These are phyloP conservation scores for Taiwanofungus camphoratus DNA, from an alignment of 1,284 basidiomycete genomes.

Conservation along the genomic window DNA sequence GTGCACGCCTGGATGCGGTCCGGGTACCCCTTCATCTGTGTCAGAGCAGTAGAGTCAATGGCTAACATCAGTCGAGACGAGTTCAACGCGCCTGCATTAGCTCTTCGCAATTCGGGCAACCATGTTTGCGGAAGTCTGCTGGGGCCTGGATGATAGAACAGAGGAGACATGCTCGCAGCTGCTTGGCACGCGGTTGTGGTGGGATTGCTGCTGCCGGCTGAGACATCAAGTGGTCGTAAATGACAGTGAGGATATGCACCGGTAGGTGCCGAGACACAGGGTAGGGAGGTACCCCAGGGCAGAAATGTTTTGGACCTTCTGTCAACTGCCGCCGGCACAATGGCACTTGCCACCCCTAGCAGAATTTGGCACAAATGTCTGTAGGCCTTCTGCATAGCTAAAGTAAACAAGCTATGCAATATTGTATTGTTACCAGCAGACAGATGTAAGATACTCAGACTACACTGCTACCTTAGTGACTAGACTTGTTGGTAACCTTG, in stretches of 20 bases:
- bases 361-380: too few relatives aligned
- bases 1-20: constrained; percentile 88
- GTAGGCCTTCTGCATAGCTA: too few relatives aligned
- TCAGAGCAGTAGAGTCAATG: background rate
- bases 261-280: too few relatives aligned
- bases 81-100: constrained; percentile 70
- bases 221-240: constrained; percentile 25
- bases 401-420: background rate
- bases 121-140: constrained; percentile 77
- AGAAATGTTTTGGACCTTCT: too few relatives aligned
- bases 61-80: background rate
- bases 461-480: background rate
- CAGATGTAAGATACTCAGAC: background rate
- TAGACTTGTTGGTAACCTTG: background rate
- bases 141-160: constrained; percentile 88
- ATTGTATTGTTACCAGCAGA: background rate
- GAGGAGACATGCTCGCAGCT: constrained; percentile 85
- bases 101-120: constrained; percentile 97
- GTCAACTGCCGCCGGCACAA: too few relatives aligned
- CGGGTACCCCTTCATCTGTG: constrained; percentile 81
- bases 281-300: too few relatives aligned
- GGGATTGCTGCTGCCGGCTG: constrained; percentile 45
- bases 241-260: too few relatives aligned
- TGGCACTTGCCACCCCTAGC: too few relatives aligned
- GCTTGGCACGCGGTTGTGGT: constrained; percentile 55